Base-by-base conservation (phyloP, 2,329 filamentous ascomycete species). In the Thermothelomyces thermophilus region DNA sequence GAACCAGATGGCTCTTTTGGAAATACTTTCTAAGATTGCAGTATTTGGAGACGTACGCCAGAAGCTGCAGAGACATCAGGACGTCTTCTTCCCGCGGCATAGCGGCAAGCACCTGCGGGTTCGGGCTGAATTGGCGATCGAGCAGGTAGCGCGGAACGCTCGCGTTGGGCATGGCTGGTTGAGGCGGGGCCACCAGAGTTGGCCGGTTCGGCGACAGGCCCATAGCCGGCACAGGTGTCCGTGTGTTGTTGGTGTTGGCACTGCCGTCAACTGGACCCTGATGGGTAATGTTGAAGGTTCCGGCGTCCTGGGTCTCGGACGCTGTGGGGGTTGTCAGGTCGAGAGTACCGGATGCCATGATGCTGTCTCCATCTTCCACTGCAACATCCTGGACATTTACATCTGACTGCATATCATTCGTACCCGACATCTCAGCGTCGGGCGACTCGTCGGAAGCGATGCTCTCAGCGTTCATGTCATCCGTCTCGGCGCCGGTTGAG, bases 51-150 rank as follows among this genome's bases (percentile, higher is more conserved):
- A 98, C 91, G 66, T 98, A 98, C 14, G 93, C 93, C 40, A 98
- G 79, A 17, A 98, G 80, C 68, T 98, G 93, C 33, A 98, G 77
- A 5, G 93, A 96, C 91, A 98, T 96, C 56, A 98, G 75, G 2
- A 98, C 93, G 62, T 98, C 93, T 67, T 98, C 93, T 61, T 98
- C 93, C 44, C 93, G 83, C 9, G 93, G 93, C 86, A 97, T 95
- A 10, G 90, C 86, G 24, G 90, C 87, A 28, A 95, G 73, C 60
- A 94, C 84, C 58, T 85, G 83, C 14, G 85, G 79, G 62, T 82
- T 80, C 22, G 86, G 81, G 33, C 82, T 77, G 46, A 84, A 69
- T 41, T 82, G 82, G 33, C 86, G 83, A 60, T 95, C 86, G 44
- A 89, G 79, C 22, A 90, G 77, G 63, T 91, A 93, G 50, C 87